These are phyloP conservation scores for Leccinum laetum DNA, from an alignment of 1,284 basidiomycete species.

Conservation along the genomic window DNA sequence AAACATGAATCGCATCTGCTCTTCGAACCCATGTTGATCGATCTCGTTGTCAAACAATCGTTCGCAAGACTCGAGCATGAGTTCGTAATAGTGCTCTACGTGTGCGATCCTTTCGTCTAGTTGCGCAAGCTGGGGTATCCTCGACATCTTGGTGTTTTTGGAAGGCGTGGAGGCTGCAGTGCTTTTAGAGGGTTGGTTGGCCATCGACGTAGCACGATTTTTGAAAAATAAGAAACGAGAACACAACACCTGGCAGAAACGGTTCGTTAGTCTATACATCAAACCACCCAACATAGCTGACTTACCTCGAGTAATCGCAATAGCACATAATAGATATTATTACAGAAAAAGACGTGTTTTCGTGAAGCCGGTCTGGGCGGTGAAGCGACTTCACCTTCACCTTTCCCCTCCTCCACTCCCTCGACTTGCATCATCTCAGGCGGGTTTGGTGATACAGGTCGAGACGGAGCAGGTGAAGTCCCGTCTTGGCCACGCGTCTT, in stretches of 20 bases:
- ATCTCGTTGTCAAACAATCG: slow-evolving; percentile 92
- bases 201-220: slow-evolving; percentile 54
- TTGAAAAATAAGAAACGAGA: slow-evolving; percentile 86
- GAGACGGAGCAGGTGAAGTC: slow-evolving; percentile 32
- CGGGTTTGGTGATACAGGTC: slow-evolving; percentile 51
- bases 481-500: slow-evolving; percentile 54
- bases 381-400: slow-evolving; percentile 22
- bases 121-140: slow-evolving; percentile 12
- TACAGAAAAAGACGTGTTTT: slow-evolving; percentile 81
- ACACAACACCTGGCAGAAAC: slow-evolving; percentile 69
- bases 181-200: slow-evolving; percentile 33
- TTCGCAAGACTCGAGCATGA: slow-evolving; percentile 87
- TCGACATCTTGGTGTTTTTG: slow-evolving; percentile 35
- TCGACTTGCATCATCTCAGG: slow-evolving; percentile 42
- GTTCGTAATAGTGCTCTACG: slow-evolving; percentile 73
- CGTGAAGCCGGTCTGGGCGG: slow-evolving; percentile 34
- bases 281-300: slow-evolving; percentile 7
- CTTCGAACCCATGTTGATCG: slow-evolving; percentile 87
- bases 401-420: slow-evolving; percentile 27
- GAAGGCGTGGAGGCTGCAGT: slow-evolving; percentile 30
- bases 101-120: slow-evolving; percentile 29
- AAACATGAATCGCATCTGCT: slow-evolving; percentile 90
- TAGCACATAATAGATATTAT: slow-evolving; percentile 86
- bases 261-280: slow-evolving; percentile 2
- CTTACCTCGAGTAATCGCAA: slow-evolving; percentile 83